Conservation (phyloP, 225 moss, liverwort and hornwort species). For the Straminergon stramineum region DNA sequence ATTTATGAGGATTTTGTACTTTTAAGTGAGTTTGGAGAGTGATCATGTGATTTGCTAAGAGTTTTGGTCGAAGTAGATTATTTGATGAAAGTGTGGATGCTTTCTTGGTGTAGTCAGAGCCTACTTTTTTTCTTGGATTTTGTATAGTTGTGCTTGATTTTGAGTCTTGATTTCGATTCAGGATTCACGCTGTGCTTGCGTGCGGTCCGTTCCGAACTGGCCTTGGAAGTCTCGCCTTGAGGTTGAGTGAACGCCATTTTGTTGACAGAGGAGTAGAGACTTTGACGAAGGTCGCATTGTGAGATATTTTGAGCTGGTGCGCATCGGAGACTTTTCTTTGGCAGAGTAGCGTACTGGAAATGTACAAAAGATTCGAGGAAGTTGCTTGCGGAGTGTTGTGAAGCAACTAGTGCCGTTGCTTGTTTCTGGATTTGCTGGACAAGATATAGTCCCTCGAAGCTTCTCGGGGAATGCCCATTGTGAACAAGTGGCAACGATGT, state of each 20-base stretch:
- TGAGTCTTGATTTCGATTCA: not conserved
- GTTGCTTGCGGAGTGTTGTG: not conserved
- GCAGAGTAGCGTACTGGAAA: not conserved
- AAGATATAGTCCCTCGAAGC: not conserved
- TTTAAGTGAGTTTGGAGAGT: not conserved
- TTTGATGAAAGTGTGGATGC: not conserved
- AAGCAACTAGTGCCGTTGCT: not conserved
- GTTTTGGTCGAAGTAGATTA: not conserved
- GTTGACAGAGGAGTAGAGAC: not conserved
- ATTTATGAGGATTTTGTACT: not conserved
- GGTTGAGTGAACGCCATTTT: not conserved
- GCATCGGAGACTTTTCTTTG: not conserved
- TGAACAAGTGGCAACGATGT: constrained; percentile 55
- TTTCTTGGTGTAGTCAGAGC: not conserved
- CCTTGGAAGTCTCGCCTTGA: not conserved
- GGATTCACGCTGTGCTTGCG: not conserved
- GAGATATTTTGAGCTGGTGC: not conserved
- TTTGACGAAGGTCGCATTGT: not conserved
- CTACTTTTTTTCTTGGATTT: not conserved
- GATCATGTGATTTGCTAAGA: not conserved
- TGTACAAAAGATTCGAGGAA: not conserved
- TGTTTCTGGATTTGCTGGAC: not conserved
- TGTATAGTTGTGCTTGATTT: not conserved
- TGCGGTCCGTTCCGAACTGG: not conserved
- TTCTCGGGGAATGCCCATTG: constrained; percentile 29